Evolutionary conservation across 108 stramenopile species (phyloP).

Genomic region (Fragilariopsis cylindrus): DNA sequence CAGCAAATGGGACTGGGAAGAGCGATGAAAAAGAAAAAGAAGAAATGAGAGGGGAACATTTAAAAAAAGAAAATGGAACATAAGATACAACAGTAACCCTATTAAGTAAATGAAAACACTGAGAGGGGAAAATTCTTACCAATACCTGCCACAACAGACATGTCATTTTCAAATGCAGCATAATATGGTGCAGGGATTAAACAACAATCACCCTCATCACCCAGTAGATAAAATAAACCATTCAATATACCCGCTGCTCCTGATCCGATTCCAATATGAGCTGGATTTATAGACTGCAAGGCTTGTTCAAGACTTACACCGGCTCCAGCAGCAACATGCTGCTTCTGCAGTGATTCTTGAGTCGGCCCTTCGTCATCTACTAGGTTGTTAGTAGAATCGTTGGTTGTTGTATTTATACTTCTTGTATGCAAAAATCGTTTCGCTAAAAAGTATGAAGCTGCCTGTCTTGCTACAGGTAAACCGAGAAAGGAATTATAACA

Average conservation of each 20-base stretch:
- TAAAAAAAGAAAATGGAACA: too few relatives aligned
- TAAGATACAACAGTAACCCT: too few relatives aligned
- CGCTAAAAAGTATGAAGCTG: constrained; percentile 83
- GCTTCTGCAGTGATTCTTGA: not conserved
- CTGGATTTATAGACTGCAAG: constrained; percentile 54
- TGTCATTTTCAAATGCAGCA: constrained; percentile 88
- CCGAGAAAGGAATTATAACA: constrained; percentile 82
- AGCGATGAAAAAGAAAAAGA: too few relatives aligned
- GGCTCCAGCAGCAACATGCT: not conserved
- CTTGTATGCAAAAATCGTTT: constrained; percentile 44
- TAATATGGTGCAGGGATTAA: constrained; percentile 94
- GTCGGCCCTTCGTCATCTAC: not conserved
- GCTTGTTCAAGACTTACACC: constrained; percentile 54
- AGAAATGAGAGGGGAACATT: too few relatives aligned
- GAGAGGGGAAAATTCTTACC: not conserved
- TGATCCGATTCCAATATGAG: constrained; percentile 71
- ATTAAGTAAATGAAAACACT: too few relatives aligned
- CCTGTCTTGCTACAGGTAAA: constrained; percentile 68
- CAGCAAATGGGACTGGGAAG: constrained; percentile 47
- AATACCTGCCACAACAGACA: constrained; percentile 71
- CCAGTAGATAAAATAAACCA: constrained; percentile 65
- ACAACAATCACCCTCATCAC: constrained; percentile 82
- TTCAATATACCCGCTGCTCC: constrained; percentile 74
- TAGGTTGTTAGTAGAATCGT: constrained; percentile 26
- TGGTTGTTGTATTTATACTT: constrained; percentile 27